Base-by-base conservation (phyloP, 148 eudicot species). In the Spergularia marina region DNA sequence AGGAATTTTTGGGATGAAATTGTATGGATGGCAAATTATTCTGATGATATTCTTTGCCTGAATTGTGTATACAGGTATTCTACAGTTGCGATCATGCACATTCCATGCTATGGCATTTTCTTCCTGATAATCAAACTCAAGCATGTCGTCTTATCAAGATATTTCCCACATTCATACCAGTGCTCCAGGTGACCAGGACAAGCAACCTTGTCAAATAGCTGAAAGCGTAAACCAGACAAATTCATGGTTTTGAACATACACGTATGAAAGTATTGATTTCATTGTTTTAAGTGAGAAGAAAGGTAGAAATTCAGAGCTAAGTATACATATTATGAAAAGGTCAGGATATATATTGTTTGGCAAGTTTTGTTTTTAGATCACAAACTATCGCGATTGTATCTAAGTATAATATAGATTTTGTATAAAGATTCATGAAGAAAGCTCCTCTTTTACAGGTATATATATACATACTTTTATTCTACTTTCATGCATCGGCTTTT, bases 61-160 rank as follows among this genome's bases (percentile, higher is more conserved):
- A 18, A 70, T 51, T 58, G 61, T 49, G n/a, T 14, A 21, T 53
- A 53, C 84, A 94, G 98, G 96, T 95, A 95, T 78, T 88, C 88
- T 12, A 75, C 85, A 0, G 87, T 95, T 78, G 97, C 89, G 25
- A 40, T 89, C 79, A 87, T 91, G 90, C 98, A 94, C 77, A 75
- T 90, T 71, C 92, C 97, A n/a, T 94, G 94, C 79, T 94, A 84
- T 78, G 94, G 92, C 18, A 52, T 90, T 74, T 93, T 91, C 74
- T 80, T 81, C 58, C 68, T 91, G 67, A 77, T 93, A 57, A 87
- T 88, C 80, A 89, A 90, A 84, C 56, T 85, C 76, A 95, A 95
- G 83, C 96, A 88, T 77, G 64, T 21, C 20, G 71, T 87, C 62
- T 79, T 89, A 74, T 79, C 86, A 47, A 89, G 66, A 82, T 86